Evolutionary conservation across 371 early-diverging fungal genomes (phyloP), one percentile per base, ranked within the genome.

Genomic region (Entomophthora muscae): DNA sequence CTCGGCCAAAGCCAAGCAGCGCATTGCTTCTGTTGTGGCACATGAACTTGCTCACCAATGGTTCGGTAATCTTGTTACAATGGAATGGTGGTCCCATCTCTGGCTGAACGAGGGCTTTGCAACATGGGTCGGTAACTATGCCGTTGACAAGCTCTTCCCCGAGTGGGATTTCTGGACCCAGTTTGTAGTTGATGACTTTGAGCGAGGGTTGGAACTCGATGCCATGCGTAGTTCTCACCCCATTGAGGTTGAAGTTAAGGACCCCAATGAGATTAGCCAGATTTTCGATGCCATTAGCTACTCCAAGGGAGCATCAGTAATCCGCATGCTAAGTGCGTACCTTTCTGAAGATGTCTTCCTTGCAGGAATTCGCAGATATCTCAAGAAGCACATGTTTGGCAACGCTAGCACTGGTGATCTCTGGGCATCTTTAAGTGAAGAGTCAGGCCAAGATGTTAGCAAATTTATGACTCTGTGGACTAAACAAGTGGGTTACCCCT

Each of bases 41-140:
- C 98, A 96, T 72, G 98, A 98, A 78, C 76, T 95, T 23, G 95
- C 93, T 2, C 95, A 94, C 73, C 93, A 93, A 80, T 93, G 94
- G 90, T 95, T 98, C 73, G 98, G 98, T 26, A 95, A 98, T 73
- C 73, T 95, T 57, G 95, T 93, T n/a, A 93, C 93, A n/a, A 85
- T 86, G 85, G 71, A 73, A 29, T 77, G 74, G 73, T 95, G 94
- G 96, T 77, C 79, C 64, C 88, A 93, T 66, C 78, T 97, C 33
- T 97, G 95, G 93, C 80, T 98, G 42, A 95, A 95, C 75, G 98
- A 98, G 75, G 96, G 96, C 22, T 98, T 95, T 75, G 98, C 95
- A 13, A 94, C 95, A 0, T 93, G 89, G 79, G 86, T 92, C 17
- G 93, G 91, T 17, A 81, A 81, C 70, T 75, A 89, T 66, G 91